These are phyloP conservation scores for Cladosporium colombiae DNA, from an alignment of 2,329 filamentous ascomycete genomes.

Conservation along the genomic window DNA sequence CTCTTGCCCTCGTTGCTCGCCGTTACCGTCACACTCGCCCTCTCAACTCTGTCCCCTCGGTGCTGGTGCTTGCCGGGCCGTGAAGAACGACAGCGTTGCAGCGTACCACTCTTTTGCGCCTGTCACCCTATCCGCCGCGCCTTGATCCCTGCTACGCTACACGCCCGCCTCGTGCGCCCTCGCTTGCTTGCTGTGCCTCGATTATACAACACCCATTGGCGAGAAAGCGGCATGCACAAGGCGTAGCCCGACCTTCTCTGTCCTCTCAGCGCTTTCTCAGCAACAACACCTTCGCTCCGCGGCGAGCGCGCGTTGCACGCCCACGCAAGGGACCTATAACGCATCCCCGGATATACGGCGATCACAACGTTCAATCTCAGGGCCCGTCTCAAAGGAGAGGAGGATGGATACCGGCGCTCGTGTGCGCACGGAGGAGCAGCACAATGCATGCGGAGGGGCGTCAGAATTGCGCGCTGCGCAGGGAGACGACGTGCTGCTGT, in stretches of 20 bases:
- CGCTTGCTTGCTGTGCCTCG: background rate
- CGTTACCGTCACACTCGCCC: background rate
- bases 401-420: constrained; percentile 15
- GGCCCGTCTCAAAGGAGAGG: constrained; percentile 5
- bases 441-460: background rate
- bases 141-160: background rate
- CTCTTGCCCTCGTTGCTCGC: background rate
- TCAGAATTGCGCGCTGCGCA: background rate
- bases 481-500: constrained; percentile 13
- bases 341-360: constrained; percentile 11
- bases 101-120: constrained; percentile 11
- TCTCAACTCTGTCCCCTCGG: background rate
- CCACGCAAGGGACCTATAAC: constrained; percentile 20
- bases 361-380: constrained; percentile 13
- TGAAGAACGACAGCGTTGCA: constrained; percentile 6
- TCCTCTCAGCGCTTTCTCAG: background rate
- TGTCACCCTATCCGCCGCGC: background rate
- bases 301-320: constrained; percentile 1
- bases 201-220: background rate
- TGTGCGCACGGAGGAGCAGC: constrained; percentile 14
- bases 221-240: background rate
- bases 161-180: background rate
- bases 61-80: constrained; percentile 10
- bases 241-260: background rate
- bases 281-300: background rate